These are phyloP conservation scores for Yamadazyma takamatsuzukensis DNA, from an alignment of 805 yeast species.

Conservation along the genomic window DNA sequence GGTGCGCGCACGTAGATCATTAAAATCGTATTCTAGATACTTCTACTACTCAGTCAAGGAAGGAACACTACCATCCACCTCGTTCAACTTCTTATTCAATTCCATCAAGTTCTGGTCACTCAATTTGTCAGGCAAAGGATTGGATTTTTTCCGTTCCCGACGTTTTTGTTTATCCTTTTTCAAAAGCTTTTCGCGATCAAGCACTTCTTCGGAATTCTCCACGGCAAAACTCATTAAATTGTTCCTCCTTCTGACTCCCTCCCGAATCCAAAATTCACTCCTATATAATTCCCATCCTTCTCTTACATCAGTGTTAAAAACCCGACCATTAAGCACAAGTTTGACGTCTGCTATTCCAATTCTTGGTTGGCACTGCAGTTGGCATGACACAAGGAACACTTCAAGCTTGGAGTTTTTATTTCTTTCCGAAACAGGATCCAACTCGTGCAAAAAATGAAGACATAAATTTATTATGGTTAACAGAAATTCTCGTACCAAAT, in stretches of 20 bases:
- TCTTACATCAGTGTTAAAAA: slow-evolving; percentile 75
- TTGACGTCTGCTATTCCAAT: slow-evolving; percentile 76
- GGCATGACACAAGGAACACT: slow-evolving; percentile 36
- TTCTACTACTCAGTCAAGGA: slow-evolving; percentile 4
- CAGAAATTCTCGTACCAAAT: slow-evolving; percentile 34
- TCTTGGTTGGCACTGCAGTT: slow-evolving; percentile 52
- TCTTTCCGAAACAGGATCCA: slow-evolving; percentile 28
- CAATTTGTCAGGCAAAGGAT: slow-evolving; percentile 11
- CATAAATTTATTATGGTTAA: slow-evolving; percentile 27
- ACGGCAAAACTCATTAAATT: slow-evolving; percentile 28
- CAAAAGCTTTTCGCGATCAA: slow-evolving; percentile 24
- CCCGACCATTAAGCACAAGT: slow-evolving; percentile 73
- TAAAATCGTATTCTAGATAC: too few species aligned
- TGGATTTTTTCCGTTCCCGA: slow-evolving; percentile 32
- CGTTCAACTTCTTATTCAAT: slow-evolving; percentile 8
- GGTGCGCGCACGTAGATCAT: too few species aligned
- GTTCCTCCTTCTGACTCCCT: slow-evolving; percentile 59
- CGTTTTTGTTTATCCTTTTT: slow-evolving; percentile 39
- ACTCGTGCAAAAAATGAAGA: slow-evolving; percentile 28
- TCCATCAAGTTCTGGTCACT: slow-evolving; percentile 14
- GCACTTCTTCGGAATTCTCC: slow-evolving; percentile 6
- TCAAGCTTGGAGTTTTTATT: slow-evolving; percentile 33
- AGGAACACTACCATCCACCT: slow-evolving; percentile 4
- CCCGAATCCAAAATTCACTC: slow-evolving; percentile 89
- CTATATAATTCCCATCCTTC: slow-evolving; percentile 95